A percentile compares a stretch with the other conserved stretches of the same genome.
phyloP scores from a whole-genome alignment of 2,329 filamentous ascomycete genomes.

The Pseudogymnoascus sp. region DNA sequence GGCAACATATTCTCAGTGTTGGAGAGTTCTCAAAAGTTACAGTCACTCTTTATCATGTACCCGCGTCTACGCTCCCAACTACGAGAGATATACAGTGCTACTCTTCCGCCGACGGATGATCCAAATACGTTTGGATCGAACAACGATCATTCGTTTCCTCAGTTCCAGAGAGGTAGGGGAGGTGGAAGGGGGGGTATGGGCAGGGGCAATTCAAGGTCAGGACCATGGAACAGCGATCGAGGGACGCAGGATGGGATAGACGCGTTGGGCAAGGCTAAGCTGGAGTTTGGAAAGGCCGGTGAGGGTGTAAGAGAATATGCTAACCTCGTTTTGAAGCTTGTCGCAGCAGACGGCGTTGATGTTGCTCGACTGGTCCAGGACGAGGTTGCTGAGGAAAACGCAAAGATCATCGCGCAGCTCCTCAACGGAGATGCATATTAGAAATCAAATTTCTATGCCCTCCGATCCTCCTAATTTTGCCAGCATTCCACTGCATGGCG shows the following conservation, averaged over 20 bases:
- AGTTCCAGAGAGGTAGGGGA: slow-evolving; percentile 8
- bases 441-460: neutral
- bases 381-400: slow-evolving; percentile 41
- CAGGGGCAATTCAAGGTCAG: slow-evolving; percentile 10
- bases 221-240: slow-evolving; percentile 50
- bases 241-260: slow-evolving; percentile 52
- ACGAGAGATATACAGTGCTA: slow-evolving; percentile 44
- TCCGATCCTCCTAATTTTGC: neutral
- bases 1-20: slow-evolving; percentile 46
- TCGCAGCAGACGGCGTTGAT: slow-evolving; percentile 32
- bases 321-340: slow-evolving; percentile 47
- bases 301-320: slow-evolving; percentile 57
- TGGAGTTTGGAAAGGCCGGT: slow-evolving; percentile 47
- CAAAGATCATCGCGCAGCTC: slow-evolving; percentile 44
- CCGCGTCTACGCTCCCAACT: slow-evolving; percentile 44
- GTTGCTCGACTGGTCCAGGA: slow-evolving; percentile 37
- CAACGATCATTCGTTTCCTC: slow-evolving; percentile 16
- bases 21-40: slow-evolving; percentile 45
- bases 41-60: slow-evolving; percentile 47
- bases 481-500: neutral
- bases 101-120: slow-evolving; percentile 37
- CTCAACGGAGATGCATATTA: slow-evolving; percentile 38
- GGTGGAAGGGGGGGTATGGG: neutral
- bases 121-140: slow-evolving; percentile 2
- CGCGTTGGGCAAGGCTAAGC: slow-evolving; percentile 46